These are phyloP conservation scores for Candida pseudoglaebosa DNA, from an alignment of 805 yeast genomes.

Conservation along the genomic window DNA sequence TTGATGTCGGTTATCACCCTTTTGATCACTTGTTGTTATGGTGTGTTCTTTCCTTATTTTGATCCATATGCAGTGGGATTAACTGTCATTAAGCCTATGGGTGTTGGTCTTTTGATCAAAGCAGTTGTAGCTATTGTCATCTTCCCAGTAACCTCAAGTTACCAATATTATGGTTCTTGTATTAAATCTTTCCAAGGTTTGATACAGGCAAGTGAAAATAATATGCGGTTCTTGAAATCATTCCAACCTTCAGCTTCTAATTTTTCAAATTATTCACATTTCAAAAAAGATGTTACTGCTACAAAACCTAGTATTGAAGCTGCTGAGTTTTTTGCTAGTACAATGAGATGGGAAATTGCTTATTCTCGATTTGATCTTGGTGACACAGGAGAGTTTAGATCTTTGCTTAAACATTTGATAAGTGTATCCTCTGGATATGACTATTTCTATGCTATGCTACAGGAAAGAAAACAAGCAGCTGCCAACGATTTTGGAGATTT, in stretches of 20 bases:
- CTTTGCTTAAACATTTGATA: conserved; percentile 19
- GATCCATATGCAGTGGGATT: conserved; percentile 18
- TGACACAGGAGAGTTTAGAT: conserved; percentile 23
- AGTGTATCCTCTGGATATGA: conserved; percentile 21
- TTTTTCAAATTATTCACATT: conserved; percentile 21
- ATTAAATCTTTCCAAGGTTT: conserved; percentile 13
- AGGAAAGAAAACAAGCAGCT: conserved; percentile 22
- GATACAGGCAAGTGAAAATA: conserved; percentile 14
- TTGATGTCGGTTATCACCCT: conserved; percentile 20
- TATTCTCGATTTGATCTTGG: conserved; percentile 25
- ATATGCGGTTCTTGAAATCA: conserved; percentile 19
- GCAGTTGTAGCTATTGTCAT: conserved; percentile 16
- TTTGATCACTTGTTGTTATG: conserved; percentile 21
- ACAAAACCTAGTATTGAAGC: conserved; percentile 16
- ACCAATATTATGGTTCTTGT: conserved; percentile 16
- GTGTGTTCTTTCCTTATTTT: conserved; percentile 24
- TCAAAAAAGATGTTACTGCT: conserved; percentile 14
- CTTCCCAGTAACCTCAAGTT: conserved; percentile 27
- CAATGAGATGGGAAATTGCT: conserved; percentile 21
- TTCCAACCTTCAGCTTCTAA: conserved; percentile 23
- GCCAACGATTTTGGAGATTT: conserved; percentile 11
- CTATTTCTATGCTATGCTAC: conserved; percentile 24
- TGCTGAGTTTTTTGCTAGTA: conserved; percentile 17
- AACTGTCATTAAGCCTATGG: conserved; percentile 22
- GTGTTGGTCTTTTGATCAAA: conserved; percentile 19